These are phyloP conservation scores for Fusarium sp. DNA, from an alignment of 2,329 filamentous ascomycete species.

Conservation along the genomic window DNA sequence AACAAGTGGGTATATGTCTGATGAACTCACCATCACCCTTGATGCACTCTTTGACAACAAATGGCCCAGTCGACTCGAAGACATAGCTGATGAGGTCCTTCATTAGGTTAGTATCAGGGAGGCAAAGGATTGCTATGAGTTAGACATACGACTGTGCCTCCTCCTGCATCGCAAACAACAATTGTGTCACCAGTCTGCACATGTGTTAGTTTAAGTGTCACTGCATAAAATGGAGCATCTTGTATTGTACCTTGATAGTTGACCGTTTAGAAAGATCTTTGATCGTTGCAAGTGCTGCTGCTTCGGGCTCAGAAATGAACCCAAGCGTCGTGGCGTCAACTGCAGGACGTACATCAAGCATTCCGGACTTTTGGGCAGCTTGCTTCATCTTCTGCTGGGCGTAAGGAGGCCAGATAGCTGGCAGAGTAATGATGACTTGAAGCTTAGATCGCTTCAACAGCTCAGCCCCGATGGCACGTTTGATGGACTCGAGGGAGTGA, in stretches of 20 bases:
- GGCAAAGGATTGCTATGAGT: fast-evolving
- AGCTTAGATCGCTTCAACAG: conserved; percentile 48
- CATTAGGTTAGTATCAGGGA: background rate
- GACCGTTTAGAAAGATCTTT: conserved; percentile 47
- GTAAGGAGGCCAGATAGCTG: conserved; percentile 62
- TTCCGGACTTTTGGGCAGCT: conserved; percentile 55
- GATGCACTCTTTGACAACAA: conserved; percentile 56
- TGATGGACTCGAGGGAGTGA: conserved; percentile 49
- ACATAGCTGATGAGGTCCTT: conserved; percentile 62
- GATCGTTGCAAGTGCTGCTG: conserved; percentile 59
- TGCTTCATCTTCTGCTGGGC: conserved; percentile 56
- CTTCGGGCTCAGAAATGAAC: conserved; percentile 63
- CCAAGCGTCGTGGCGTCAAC: conserved; percentile 51
- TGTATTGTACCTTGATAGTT: conserved; percentile 40
- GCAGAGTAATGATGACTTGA: conserved; percentile 59
- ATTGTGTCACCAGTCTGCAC: conserved; percentile 42
- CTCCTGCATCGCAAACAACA: conserved; percentile 57
- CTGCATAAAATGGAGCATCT: too few species aligned
- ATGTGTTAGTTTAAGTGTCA: background rate
- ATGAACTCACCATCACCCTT: conserved; percentile 54
- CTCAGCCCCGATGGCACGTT: conserved; percentile 34
- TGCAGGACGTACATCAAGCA: conserved; percentile 48
- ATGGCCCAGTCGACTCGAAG: conserved; percentile 42
- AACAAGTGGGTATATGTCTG: too few species aligned
- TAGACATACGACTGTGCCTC: conserved; percentile 54